phyloP scores from a whole-genome alignment of 2,329 filamentous ascomycete genomes.

The Pseudopithomyces maydicus region DNA sequence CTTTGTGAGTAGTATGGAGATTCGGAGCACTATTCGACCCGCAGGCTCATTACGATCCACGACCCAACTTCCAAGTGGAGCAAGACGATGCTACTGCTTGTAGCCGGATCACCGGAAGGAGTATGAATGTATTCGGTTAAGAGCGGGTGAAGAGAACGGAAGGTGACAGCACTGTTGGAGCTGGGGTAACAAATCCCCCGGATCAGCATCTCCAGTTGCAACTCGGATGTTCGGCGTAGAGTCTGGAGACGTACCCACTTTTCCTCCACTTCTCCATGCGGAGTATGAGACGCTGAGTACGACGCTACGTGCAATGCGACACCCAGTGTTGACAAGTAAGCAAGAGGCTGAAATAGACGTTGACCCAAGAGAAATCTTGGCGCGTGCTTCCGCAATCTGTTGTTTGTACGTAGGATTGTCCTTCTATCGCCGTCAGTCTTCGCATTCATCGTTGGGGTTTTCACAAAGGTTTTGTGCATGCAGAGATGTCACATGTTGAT shows the following conservation, averaged over 20 bases:
- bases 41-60: too few species aligned
- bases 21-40: too few species aligned
- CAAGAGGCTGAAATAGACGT: too few species aligned
- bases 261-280: slow-evolving; percentile 9
- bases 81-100: not conserved
- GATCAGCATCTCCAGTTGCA: not conserved
- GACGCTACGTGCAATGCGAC: not conserved
- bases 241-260: slow-evolving; percentile 7
- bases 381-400: too few species aligned
- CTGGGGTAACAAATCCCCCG: not conserved
- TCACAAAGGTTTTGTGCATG: too few species aligned
- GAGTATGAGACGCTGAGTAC: not conserved
- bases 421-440: too few species aligned
- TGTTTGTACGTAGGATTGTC: too few species aligned
- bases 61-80: not conserved
- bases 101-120: not conserved
- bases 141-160: not conserved
- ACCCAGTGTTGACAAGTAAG: not conserved
- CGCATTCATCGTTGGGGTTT: too few species aligned
- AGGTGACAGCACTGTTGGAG: not conserved
- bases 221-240: slow-evolving; percentile 8
- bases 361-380: too few species aligned
- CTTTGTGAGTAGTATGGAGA: too few species aligned
- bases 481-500: too few species aligned
- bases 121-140: not conserved